Percentiles rank a stretch among this genome's conserved stretches.
Evolutionary conservation across 106 monocot genomes (phyloP).

Genomic region (Narthecium ossifragum): DNA sequence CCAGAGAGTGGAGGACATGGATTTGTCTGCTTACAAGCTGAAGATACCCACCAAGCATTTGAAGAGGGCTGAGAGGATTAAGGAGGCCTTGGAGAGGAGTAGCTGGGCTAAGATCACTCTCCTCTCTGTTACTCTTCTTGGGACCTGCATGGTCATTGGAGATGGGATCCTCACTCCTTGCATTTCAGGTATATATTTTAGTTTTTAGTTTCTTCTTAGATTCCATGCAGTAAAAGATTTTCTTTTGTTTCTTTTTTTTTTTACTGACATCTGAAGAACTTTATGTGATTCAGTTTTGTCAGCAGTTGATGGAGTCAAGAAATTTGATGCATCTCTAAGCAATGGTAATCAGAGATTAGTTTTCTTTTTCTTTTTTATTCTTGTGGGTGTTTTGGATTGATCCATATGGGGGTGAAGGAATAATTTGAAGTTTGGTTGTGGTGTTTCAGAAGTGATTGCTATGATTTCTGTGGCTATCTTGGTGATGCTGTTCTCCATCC

Average conservation of each 20-base stretch:
- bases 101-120: slow-evolving; percentile 25
- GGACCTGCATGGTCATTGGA: slow-evolving; percentile 66
- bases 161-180: slow-evolving; percentile 67
- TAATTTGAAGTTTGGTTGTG: background rate
- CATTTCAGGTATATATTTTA: slow-evolving; percentile 37
- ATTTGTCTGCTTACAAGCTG: slow-evolving; percentile 35
- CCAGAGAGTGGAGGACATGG: slow-evolving; percentile 30
- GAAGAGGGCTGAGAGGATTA: slow-evolving; percentile 34
- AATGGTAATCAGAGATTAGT: slow-evolving; percentile 21
- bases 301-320: slow-evolving; percentile 42
- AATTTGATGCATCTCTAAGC: slow-evolving; percentile 27
- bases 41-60: slow-evolving; percentile 25
- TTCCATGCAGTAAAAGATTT: too few species aligned
- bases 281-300: slow-evolving; percentile 31
- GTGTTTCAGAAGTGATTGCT: slow-evolving; percentile 35
- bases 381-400: background rate
- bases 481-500: slow-evolving; percentile 47
- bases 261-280: background rate
- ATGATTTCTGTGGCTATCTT: slow-evolving; percentile 47
- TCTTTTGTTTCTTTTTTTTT: background rate
- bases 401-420: background rate
- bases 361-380: too few species aligned
- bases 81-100: slow-evolving; percentile 34
- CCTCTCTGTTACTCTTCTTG: slow-evolving; percentile 32
- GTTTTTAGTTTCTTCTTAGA: too few species aligned